Base-by-base conservation (phyloP, 495 filamentous ascomycete species). In the Podospora bellae-mahoneyi region DNA sequence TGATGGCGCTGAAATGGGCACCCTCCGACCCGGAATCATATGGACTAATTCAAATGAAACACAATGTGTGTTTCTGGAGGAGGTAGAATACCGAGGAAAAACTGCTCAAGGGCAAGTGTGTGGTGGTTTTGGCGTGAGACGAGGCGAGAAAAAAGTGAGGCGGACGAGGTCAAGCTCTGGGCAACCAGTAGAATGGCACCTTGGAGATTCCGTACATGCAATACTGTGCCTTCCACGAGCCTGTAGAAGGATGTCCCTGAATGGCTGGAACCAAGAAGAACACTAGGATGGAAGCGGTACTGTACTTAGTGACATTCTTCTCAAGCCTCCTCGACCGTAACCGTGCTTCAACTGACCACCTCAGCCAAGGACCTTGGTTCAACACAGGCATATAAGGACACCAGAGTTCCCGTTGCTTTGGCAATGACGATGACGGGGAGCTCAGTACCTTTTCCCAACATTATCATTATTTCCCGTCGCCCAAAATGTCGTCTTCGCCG, bases 401-500 rank as follows among this genome's bases (percentile, higher is more conserved):
- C 9, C 5, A 20, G 2, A 23, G 26, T 26, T 9, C 56, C 67
- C 70, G 26, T 53, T 30, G 28, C 60, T 59, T 64, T 4, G 34
- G 4, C 16, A 6, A 5, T 23, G 19, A 58, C 15, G n/a, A 32
- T 63, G 13, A 27, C 23, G 30, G 28, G 26, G 48, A 63, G 56
- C 28, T 58, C 48, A 48, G 57, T 66, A 56, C 68, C 18, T 62
- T 65, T 62, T 48, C 19, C 18, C 27, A 23, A 48, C n/a, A 64
- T 19, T 44, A 27, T 20, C 5, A 39, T n/a, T 27, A 23, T 28
- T 60, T 54, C 18, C 54, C 27, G 28, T 19, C 16, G 15, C 18
- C 55, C 59, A 80, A 67, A 60, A 82, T 82, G 78, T 77, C 79
- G 61, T 74, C 70, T 19, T 79, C 79, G 58, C 72, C 72, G 19